phyloP scores from a whole-genome alignment of 345 rosid species.

The Euphorbia lathyris region DNA sequence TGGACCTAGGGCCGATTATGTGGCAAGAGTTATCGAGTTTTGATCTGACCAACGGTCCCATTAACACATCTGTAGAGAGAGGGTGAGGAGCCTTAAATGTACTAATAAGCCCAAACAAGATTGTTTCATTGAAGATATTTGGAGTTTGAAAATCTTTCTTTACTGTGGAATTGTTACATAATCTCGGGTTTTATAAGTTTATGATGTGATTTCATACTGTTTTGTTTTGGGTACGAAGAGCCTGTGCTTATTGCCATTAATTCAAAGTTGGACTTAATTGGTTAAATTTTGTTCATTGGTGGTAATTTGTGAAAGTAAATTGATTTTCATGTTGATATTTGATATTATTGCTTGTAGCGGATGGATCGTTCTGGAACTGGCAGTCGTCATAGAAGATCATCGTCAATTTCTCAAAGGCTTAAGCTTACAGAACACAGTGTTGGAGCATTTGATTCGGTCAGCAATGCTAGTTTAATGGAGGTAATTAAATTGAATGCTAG shows the following conservation, averaged over 20 bases:
- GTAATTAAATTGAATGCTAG: constrained; percentile 33
- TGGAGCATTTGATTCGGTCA: constrained; percentile 58
- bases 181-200: not conserved
- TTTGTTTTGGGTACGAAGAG: not conserved
- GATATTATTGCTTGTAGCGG: constrained; percentile 46
- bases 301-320: not conserved
- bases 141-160: not conserved
- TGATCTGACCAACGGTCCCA: too few species aligned
- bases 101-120: too few species aligned
- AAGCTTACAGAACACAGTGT: constrained; percentile 52
- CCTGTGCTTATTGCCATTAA: not conserved
- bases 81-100: too few species aligned
- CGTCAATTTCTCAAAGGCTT: constrained; percentile 60
- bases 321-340: constrained; percentile 12
- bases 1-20: not conserved
- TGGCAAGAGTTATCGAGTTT: too few species aligned
- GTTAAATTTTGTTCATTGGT: constrained; percentile 6
- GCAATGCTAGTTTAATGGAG: constrained; percentile 91
- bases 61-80: too few species aligned
- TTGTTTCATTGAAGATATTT: not conserved
- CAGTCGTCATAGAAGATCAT: constrained; percentile 67
- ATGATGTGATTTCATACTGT: not conserved
- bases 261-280: not conserved
- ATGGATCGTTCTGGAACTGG: constrained; percentile 82
- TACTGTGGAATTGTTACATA: not conserved